phyloP scores from a whole-genome alignment of 129 eudicot species.

The Flaveria ramosissima region DNA sequence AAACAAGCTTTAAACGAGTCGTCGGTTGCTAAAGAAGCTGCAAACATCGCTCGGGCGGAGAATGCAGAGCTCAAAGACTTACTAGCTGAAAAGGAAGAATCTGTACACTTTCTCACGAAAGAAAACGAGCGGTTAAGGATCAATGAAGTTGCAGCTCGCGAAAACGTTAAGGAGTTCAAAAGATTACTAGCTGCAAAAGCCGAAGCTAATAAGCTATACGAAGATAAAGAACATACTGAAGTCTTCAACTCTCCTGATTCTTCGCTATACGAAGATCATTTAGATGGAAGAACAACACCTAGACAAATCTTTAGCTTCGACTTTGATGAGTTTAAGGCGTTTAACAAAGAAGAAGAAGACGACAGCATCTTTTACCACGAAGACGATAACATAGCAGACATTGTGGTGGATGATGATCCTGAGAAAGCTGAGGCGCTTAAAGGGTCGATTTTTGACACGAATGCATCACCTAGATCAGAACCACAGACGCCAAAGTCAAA shows the following conservation, averaged over 20 bases:
- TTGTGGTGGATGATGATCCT: slow-evolving; percentile 56
- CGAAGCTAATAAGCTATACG: slow-evolving; percentile 27
- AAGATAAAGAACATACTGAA: slow-evolving; percentile 35
- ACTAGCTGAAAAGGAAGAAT: slow-evolving; percentile 68
- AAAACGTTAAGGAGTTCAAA: slow-evolving; percentile 61
- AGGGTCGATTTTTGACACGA: slow-evolving; percentile 75
- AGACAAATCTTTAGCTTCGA: slow-evolving; percentile 54
- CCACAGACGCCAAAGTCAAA: slow-evolving; percentile 39
- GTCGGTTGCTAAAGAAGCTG: slow-evolving; percentile 78
- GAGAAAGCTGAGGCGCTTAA: slow-evolving; percentile 69
- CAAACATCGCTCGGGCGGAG: slow-evolving; percentile 65
- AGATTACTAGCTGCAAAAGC: slow-evolving; percentile 45
- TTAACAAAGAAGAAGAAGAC: slow-evolving; percentile 29
- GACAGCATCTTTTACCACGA: slow-evolving; percentile 14
- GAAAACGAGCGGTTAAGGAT: slow-evolving; percentile 78
- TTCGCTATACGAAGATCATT: slow-evolving; percentile 40
- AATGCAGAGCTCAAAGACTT: slow-evolving; percentile 65
- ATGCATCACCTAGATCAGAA: slow-evolving; percentile 46
- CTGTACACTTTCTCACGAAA: slow-evolving; percentile 49
- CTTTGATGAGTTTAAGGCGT: slow-evolving; percentile 45
- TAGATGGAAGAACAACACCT: slow-evolving; percentile 33
- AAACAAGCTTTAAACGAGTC: slow-evolving; percentile 82
- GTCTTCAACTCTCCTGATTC: slow-evolving; percentile 33
- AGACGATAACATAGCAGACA: slow-evolving; percentile 22
- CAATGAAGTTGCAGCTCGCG: slow-evolving; percentile 68